Base-by-base conservation (phyloP, 2,329 filamentous ascomycete species). In the Fusarium chaquense region DNA sequence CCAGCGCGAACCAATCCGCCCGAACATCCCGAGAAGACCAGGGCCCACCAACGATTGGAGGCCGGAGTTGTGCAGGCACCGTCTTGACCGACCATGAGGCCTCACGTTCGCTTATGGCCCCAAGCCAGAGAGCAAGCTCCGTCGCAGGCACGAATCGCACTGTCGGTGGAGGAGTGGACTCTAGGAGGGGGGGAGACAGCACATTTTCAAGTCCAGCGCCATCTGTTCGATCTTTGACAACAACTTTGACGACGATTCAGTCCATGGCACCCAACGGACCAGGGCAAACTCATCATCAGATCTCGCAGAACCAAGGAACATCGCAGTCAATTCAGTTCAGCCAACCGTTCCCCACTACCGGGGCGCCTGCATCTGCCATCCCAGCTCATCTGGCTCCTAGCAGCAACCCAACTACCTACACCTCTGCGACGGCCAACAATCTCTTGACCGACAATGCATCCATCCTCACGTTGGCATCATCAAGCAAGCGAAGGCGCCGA, bases 191-290 rank as follows among this genome's bases (percentile, higher is more conserved):
- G 59, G 91, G 84, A 57, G 88, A 90, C 78, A 91, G 89, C 82
- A 94, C 91, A 38, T 95, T 95, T 78, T 94, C 92, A 20, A 94
- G 92, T 15, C 92, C 93, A 3, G 91, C 92, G 35, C 92, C 92
- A 28, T 95, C 92, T 10, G 89, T 93, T 49, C 90, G 90, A 65
- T 95, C 92, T 4, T 83, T 97, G 56, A 93, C 93, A 2, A 96
- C 93, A 1, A 96, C 93, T 2, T 83, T 97, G 58, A 96, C 93
- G 0, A 97, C 93, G 0, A 94, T 97, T 62, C 93, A 95, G 75
- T 95, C 93, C 2, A 84, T 89, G 66, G 87, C 88, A 5, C 87
- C 89, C 6, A 88, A 87, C 55, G 84, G 84, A 22, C 79, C 76
- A 51, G 75, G 69, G 22, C 65, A 72, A 41, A 60, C 65, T 76